Conservation (phyloP, 2,329 filamentous ascomycete species). For the Fonsecaea monophora region DNA sequence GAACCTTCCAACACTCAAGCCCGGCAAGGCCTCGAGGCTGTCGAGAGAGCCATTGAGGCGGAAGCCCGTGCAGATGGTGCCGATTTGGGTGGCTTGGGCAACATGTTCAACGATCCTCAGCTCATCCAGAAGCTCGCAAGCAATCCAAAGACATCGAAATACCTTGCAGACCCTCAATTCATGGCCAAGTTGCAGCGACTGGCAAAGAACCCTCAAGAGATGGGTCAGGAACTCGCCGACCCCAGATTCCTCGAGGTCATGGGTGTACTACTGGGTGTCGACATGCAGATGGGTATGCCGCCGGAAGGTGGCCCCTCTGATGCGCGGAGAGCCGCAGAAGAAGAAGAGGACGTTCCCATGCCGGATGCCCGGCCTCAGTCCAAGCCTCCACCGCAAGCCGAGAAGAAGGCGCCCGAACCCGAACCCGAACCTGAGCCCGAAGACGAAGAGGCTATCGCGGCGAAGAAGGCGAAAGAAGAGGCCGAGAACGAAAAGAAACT, state of each 20-base stretch:
- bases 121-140: slow-evolving; percentile 86
- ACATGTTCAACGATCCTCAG: slow-evolving; percentile 93
- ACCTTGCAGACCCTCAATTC: slow-evolving; percentile 82
- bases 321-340: slow-evolving; percentile 53
- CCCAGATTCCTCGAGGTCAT: slow-evolving; percentile 93
- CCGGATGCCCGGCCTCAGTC: slow-evolving; percentile 66
- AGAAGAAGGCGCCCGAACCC: slow-evolving; percentile 62
- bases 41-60: slow-evolving; percentile 84
- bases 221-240: slow-evolving; percentile 83
- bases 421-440: slow-evolving; percentile 71
- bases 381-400: slow-evolving; percentile 51
- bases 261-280: slow-evolving; percentile 89
- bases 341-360: slow-evolving; percentile 79
- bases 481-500: slow-evolving; percentile 94
- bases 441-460: slow-evolving; percentile 82
- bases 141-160: slow-evolving; percentile 89
- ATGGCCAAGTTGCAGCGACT: slow-evolving; percentile 87
- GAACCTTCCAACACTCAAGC: slow-evolving; percentile 91
- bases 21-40: slow-evolving; percentile 83
- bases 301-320: slow-evolving; percentile 54
- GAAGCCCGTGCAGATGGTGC: slow-evolving; percentile 70
- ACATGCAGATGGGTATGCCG: slow-evolving; percentile 75
- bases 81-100: slow-evolving; percentile 74
- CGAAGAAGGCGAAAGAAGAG: slow-evolving; percentile 88
- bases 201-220: slow-evolving; percentile 76